Base-by-base conservation (phyloP, 257 asterid species). In the Paraleonurus japonicus region DNA sequence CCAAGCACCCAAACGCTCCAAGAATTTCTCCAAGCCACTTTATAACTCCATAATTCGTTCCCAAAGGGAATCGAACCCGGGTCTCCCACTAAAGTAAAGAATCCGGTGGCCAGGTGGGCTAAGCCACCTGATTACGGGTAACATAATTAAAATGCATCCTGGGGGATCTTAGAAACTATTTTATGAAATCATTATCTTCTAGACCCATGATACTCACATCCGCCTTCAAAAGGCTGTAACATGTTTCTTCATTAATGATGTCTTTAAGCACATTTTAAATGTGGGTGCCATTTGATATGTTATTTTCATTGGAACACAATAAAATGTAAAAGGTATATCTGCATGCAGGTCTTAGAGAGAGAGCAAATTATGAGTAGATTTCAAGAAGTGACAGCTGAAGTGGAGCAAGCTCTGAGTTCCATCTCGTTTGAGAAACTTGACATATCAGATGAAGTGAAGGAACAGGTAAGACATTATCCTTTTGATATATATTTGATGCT, bases 381-480 rank as follows among this genome's bases (percentile, higher is more conserved):
- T 85, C 90, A 88, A 69, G 95, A 86, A 72, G 89, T 92, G 65
- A 95, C 98, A 15, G 74, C 85, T 70, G 86, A 82, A 60, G 67
- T 95, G 83, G 99, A 95, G 83, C 93, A 87, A 64, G 90, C 98
- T 73, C 88, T 95, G 54, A 81, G 85, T 80, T 86, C 87, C 76
- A 83, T 89, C 86, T 82, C 95, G 60, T 86, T 78, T 53, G 97
- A 92, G 73, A 82, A 83, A 59, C 98, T 95, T 30, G 98, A 92
- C 81, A 87, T 95, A 65, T 87, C 98, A 17, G 97, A 92, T 82
- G 98, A 95, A 87, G 97, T 95, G 47, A 89, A 95, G 78, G 99
- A 95, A 72, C 99, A 92, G 88, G 99, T 95, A 61, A 75, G 76
- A 23, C 8, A 32, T 41, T 30, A 8, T 59, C 59, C 59, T 67